Evolutionary conservation across 2,329 filamentous ascomycete genomes (phyloP).

Genomic region (Monosporascus sp.): DNA sequence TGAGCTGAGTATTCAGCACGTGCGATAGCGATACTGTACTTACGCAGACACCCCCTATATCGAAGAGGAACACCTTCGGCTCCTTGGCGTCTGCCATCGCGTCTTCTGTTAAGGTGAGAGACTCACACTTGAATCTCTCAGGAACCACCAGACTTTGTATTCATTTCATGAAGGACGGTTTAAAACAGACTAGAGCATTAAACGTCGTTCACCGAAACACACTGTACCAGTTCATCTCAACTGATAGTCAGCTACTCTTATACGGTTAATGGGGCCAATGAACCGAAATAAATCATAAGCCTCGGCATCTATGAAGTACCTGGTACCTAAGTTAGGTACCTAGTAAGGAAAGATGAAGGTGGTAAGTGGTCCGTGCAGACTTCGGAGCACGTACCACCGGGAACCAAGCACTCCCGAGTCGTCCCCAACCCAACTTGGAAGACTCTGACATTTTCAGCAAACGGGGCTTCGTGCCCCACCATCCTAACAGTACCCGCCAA

Average conservation of each 20-base stretch:
- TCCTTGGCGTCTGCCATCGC: constrained; percentile 40
- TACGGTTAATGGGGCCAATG: neutral
- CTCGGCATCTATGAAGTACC: neutral
- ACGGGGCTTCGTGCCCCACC: constrained; percentile 33
- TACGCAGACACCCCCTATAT: constrained; percentile 96
- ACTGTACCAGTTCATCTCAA: too few relatives aligned
- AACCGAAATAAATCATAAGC: neutral
- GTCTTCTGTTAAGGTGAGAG: neutral
- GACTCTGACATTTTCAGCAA: too few relatives aligned
- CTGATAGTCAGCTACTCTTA: too few relatives aligned
- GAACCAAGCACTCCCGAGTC: neutral
- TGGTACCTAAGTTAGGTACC: neutral
- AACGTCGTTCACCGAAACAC: too few relatives aligned
- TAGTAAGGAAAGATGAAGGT: constrained; percentile 9
- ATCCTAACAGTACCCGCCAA: constrained; percentile 2
- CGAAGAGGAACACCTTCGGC: constrained; percentile 79
- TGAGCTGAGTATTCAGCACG: constrained; percentile 1
- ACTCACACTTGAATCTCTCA: too few relatives aligned
- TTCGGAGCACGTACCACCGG: too few relatives aligned
- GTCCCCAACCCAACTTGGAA: neutral
- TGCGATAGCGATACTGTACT: constrained; percentile 36
- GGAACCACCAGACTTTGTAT: too few relatives aligned
- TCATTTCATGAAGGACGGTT: too few relatives aligned
- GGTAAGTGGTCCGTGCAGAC: constrained; percentile 13
- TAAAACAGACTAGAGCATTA: too few relatives aligned